These are phyloP conservation scores for Rhazya stricta DNA, from an alignment of 257 asterid genomes.

Conservation along the genomic window DNA sequence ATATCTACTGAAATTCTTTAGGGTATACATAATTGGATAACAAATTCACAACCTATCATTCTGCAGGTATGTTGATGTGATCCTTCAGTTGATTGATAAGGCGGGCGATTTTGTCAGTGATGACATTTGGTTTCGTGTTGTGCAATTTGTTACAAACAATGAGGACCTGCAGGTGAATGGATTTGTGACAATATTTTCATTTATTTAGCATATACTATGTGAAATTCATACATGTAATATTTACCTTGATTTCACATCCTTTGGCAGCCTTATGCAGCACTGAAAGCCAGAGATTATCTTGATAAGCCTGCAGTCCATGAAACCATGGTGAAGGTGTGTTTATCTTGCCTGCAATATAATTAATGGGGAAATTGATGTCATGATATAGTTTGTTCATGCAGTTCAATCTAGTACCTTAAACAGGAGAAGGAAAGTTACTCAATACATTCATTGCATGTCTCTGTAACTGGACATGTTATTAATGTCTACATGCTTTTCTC, in stretches of 20 bases:
- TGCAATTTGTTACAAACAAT: constrained; percentile 88
- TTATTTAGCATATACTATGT: background rate
- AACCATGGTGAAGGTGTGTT: constrained; percentile 90
- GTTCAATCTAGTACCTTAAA: background rate
- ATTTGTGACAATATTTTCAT: constrained; percentile 3
- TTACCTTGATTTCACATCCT: background rate
- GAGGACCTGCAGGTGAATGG: constrained; percentile 84
- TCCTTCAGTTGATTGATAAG: constrained; percentile 97
- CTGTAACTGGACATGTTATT: background rate
- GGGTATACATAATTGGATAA: background rate
- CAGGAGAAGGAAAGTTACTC: background rate
- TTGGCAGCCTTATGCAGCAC: constrained; percentile 84
- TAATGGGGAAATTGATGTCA: background rate
- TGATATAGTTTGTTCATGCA: background rate
- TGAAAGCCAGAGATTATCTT: constrained; percentile 84
- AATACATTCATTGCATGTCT: background rate
- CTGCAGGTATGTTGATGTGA: constrained; percentile 91
- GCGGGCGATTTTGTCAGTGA: constrained; percentile 98
- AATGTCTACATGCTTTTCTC: background rate
- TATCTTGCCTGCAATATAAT: background rate
- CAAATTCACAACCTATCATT: background rate
- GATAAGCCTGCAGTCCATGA: constrained; percentile 94
- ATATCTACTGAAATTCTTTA: background rate
- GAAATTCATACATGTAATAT: background rate
- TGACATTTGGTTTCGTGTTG: constrained; percentile 98